phyloP scores from a whole-genome alignment of 257 asterid species.

The Knoxia roxburghii region DNA sequence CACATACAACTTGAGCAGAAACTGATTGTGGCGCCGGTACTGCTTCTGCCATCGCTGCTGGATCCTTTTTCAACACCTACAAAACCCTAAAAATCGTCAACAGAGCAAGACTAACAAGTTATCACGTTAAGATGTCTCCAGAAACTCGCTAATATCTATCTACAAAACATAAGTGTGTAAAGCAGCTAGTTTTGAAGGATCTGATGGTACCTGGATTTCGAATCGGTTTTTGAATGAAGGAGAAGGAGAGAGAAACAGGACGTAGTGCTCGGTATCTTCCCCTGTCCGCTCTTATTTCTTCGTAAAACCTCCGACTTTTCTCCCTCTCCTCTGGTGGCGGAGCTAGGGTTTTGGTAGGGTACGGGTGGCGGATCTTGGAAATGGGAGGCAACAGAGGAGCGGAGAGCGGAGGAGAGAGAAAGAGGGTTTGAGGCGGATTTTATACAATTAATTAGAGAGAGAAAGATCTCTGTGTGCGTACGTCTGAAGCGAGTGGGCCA shows the following conservation, averaged over 20 bases:
- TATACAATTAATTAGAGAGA: constrained; percentile 5
- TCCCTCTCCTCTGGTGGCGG: constrained; percentile 19
- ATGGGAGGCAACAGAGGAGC: constrained; percentile 14
- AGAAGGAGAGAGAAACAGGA: constrained; percentile 38
- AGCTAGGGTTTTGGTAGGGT: constrained; percentile 44
- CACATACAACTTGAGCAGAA: constrained; percentile 66
- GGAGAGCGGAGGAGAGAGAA: constrained; percentile 22
- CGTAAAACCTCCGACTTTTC: not conserved
- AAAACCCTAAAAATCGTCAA: constrained; percentile 25
- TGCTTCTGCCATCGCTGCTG: constrained; percentile 43
- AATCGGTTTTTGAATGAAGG: constrained; percentile 33
- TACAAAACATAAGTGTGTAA: not conserved
- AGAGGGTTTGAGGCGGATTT: constrained; percentile 13
- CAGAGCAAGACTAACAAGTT: constrained; percentile 5
- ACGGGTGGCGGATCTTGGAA: constrained; percentile 20
- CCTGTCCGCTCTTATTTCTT: constrained; percentile 18
- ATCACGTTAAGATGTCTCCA: not conserved
- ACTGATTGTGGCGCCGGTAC: constrained; percentile 37
- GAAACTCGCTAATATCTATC: not conserved
- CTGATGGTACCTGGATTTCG: constrained; percentile 46
- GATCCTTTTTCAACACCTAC: constrained; percentile 29
- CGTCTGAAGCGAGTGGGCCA: not conserved
- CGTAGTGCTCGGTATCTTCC: constrained; percentile 21
- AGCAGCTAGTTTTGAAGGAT: constrained; percentile 17
- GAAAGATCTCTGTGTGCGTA: not conserved